Percentiles rank a stretch among this genome's conserved stretches.
phyloP scores from a whole-genome alignment of 106 monocot species.

The Hemerocallis citrina region DNA sequence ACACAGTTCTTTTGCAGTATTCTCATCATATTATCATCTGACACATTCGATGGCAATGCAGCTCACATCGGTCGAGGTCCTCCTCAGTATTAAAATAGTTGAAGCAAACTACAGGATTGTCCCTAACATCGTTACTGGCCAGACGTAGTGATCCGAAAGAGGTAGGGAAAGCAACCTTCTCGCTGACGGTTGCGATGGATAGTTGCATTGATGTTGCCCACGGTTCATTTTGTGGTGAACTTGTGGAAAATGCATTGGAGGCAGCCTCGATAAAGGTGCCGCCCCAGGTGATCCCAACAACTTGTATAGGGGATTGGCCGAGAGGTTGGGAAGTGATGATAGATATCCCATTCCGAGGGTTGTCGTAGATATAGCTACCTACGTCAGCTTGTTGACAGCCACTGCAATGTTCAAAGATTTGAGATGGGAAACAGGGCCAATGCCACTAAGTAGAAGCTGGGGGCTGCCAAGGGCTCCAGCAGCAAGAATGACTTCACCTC shows the following conservation, averaged over 20 bases:
- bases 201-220: conserved; percentile 38
- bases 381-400: conserved; percentile 36
- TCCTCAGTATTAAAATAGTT: conserved; percentile 66
- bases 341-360: conserved; percentile 86
- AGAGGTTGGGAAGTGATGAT: conserved; percentile 54
- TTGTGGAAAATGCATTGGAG: conserved; percentile 57
- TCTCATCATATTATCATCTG: conserved; percentile 41
- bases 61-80: conserved; percentile 57
- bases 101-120: conserved; percentile 68
- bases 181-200: conserved; percentile 67
- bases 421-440: conserved; percentile 59
- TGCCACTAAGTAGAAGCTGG: conserved; percentile 84
- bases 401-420: conserved; percentile 66
- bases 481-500: conserved; percentile 65
- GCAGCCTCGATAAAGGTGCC: conserved; percentile 74
- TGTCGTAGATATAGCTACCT: conserved; percentile 66
- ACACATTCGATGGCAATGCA: conserved; percentile 34
- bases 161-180: conserved; percentile 64
- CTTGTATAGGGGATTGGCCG: conserved; percentile 84
- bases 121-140: conserved; percentile 40
- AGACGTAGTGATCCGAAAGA: conserved; percentile 70
- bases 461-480: conserved; percentile 68
- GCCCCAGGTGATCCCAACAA: conserved; percentile 66
- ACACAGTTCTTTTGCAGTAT: conserved; percentile 62
- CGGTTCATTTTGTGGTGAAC: conserved; percentile 11